phyloP scores from a whole-genome alignment of 2,329 filamentous ascomycete species.

The Botrytis porri region DNA sequence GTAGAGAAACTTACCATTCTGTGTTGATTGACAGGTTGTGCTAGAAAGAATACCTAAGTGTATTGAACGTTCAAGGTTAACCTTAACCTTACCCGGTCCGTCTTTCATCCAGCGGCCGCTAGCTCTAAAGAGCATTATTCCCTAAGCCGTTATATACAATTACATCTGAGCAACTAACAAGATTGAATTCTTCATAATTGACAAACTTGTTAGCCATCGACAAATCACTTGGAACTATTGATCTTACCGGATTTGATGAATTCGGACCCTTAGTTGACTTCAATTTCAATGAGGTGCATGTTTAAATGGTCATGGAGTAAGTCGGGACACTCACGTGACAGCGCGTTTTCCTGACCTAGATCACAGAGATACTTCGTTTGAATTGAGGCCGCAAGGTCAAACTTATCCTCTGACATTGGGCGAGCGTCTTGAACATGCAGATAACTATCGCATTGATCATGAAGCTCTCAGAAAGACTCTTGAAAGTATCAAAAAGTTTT shows the following conservation, averaged over 20 bases:
- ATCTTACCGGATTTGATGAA: not conserved
- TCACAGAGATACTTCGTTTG: slow-evolving; percentile 12
- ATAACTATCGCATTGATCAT: slow-evolving; percentile 29
- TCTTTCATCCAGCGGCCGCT: slow-evolving; percentile 18
- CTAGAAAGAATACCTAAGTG: not conserved
- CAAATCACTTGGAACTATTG: not conserved
- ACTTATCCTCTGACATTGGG: slow-evolving; percentile 31
- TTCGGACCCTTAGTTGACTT: not conserved
- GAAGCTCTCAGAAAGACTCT: slow-evolving; percentile 23
- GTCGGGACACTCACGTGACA: slow-evolving; percentile 9
- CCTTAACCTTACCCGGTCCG: slow-evolving; percentile 9
- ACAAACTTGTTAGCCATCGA: not conserved
- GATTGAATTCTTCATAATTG: not conserved
- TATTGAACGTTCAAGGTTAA: not conserved
- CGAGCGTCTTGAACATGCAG: slow-evolving; percentile 28
- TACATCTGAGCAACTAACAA: not conserved
- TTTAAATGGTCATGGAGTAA: slow-evolving; percentile 16
- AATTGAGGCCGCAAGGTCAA: slow-evolving; percentile 15
- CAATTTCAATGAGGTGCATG: not conserved
- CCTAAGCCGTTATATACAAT: not conserved
- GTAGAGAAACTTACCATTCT: not conserved
- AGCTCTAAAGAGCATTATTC: not conserved
- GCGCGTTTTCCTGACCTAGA: not conserved
- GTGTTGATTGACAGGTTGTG: not conserved
- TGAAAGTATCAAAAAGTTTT: slow-evolving; percentile 24